phyloP scores from a whole-genome alignment of 495 filamentous ascomycete genomes.

The Aspergillus mulundensis region DNA sequence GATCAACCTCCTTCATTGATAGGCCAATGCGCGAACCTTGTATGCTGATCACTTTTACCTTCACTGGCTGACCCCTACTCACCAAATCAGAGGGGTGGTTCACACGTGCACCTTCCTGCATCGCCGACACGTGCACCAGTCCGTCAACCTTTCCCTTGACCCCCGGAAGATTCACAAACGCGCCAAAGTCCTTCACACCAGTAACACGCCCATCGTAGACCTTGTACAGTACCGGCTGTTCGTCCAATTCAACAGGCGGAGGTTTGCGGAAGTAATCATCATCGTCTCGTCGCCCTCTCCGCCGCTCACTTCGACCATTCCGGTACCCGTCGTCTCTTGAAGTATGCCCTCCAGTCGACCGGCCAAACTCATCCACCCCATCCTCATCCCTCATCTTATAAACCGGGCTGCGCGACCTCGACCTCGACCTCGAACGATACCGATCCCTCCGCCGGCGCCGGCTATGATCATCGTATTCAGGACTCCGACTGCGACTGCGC shows the following conservation, averaged over 20 bases:
- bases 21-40: slow-evolving; percentile 75
- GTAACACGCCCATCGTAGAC: slow-evolving; percentile 87
- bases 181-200: slow-evolving; percentile 91
- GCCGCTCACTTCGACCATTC: slow-evolving; percentile 38
- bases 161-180: slow-evolving; percentile 87
- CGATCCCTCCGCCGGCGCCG: slow-evolving; percentile 46
- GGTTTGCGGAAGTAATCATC: slow-evolving; percentile 66
- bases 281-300: slow-evolving; percentile 41
- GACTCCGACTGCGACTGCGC: slow-evolving; percentile 71
- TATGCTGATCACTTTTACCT: slow-evolving; percentile 89
- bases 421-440: slow-evolving; percentile 56
- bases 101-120: slow-evolving; percentile 80
- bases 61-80: slow-evolving; percentile 74
- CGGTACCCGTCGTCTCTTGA: slow-evolving; percentile 41
- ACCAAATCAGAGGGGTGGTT: slow-evolving; percentile 90
- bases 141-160: slow-evolving; percentile 88
- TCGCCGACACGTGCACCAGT: slow-evolving; percentile 93
- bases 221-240: slow-evolving; percentile 77
- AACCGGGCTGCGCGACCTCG: slow-evolving; percentile 47
- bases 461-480: slow-evolving; percentile 57
- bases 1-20: slow-evolving; percentile 97
- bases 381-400: slow-evolving; percentile 50
- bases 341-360: slow-evolving; percentile 37
- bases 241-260: slow-evolving; percentile 75
- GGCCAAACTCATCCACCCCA: slow-evolving; percentile 58